phyloP scores from a whole-genome alignment of 2,329 filamentous ascomycete genomes.

The Penicillium griseofulvum region DNA sequence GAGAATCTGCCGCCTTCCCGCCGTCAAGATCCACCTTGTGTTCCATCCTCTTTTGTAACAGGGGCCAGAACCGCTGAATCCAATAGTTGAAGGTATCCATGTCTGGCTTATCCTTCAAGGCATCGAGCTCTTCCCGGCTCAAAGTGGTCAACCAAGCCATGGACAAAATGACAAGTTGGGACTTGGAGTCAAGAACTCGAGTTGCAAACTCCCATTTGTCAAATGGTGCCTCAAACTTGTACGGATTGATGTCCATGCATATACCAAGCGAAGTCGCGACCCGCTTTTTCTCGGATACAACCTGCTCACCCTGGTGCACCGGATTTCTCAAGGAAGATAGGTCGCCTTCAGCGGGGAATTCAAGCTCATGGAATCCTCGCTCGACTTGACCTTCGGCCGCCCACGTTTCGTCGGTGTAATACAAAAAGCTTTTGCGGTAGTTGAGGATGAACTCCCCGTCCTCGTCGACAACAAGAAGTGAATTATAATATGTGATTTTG shows the following conservation, averaged over 20 bases:
- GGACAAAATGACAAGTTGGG: conserved; percentile 56
- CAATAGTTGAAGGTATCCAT: conserved; percentile 63
- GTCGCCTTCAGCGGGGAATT: conserved; percentile 10
- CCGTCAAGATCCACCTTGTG: conserved; percentile 30
- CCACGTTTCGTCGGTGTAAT: conserved; percentile 67
- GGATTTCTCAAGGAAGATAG: neutral
- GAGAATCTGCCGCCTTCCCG: conserved; percentile 12
- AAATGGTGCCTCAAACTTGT: conserved; percentile 58
- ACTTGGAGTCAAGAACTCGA: conserved; percentile 49
- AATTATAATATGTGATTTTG: conserved; percentile 53
- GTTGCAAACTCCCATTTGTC: conserved; percentile 61
- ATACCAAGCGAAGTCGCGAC: conserved; percentile 49
- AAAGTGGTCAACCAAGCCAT: conserved; percentile 63
- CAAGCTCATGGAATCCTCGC: conserved; percentile 31
- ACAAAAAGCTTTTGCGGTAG: conserved; percentile 64
- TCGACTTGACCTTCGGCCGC: conserved; percentile 51
- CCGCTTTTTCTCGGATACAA: conserved; percentile 10
- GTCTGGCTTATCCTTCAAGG: conserved; percentile 50
- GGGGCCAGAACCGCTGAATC: conserved; percentile 58
- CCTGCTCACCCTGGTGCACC: neutral
- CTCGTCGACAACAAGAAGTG: conserved; percentile 57
- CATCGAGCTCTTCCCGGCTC: conserved; percentile 47
- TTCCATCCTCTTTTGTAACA: conserved; percentile 36
- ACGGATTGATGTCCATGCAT: conserved; percentile 61
- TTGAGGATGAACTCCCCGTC: conserved; percentile 55